Percentiles rank a stretch among this genome's conserved stretches.
These are phyloP conservation scores for Polytrichum formosum DNA, from an alignment of 225 moss, liverwort and hornwort genomes.

Conservation along the genomic window DNA sequence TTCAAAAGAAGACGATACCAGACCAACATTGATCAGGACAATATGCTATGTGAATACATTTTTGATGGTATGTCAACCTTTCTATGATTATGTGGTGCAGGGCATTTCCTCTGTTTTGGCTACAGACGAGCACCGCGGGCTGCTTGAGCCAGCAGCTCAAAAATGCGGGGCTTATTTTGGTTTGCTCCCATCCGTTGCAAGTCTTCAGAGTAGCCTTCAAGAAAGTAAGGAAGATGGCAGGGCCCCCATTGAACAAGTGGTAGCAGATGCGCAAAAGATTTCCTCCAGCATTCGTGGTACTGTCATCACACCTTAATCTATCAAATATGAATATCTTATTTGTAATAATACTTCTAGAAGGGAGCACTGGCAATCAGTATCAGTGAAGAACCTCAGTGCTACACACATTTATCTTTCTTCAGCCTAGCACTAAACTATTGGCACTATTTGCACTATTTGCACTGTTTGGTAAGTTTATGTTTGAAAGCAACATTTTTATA, in stretches of 20 bases:
- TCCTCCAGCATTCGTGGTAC: constrained; percentile 56
- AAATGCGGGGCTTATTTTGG: constrained; percentile 55
- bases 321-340: not conserved
- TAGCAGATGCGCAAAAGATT: constrained; percentile 53
- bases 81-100: constrained; percentile 22
- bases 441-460: no score
- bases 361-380: no score
- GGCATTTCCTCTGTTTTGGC: constrained; percentile 75
- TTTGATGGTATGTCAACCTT: not conserved
- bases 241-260: constrained; percentile 37
- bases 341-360: no score
- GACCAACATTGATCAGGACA: no score
- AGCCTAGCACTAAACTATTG: no score
- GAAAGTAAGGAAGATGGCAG: constrained; percentile 18
- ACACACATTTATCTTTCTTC: no score
- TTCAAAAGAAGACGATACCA: no score
- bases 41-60: no score
- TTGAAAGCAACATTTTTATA: no score
- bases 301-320: not conserved
- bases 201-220: constrained; percentile 9
- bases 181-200: constrained; percentile 51
- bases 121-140: constrained; percentile 64
- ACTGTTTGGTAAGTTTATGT: no score
- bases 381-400: no score
- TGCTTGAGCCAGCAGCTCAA: constrained; percentile 63